Percentiles rank a stretch among this genome's conserved stretches.
Evolutionary conservation across 768 basidiomycete species (phyloP).

Genomic region (Leccinum subgranulosum): DNA sequence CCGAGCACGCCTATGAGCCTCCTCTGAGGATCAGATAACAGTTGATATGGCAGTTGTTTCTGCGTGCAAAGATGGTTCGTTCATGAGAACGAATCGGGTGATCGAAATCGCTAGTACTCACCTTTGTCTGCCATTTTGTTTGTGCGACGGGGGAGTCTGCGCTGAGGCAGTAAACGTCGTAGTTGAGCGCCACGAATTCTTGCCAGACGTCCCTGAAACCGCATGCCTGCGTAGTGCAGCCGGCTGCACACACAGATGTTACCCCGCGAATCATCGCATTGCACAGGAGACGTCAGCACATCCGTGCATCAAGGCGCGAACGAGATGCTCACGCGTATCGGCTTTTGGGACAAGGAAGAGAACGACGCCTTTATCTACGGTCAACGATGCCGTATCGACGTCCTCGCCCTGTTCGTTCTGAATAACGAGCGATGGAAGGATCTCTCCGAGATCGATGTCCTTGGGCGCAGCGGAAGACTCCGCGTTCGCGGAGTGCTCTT

Average conservation of each 20-base stretch:
- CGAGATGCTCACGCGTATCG: constrained; percentile 64
- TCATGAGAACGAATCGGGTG: too few relatives aligned
- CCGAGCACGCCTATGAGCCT: constrained; percentile 78
- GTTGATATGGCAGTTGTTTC: constrained; percentile 82
- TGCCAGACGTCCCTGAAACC: constrained; percentile 83
- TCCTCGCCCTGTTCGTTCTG: constrained; percentile 87
- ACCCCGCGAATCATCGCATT: not conserved
- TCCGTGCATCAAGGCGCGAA: not conserved
- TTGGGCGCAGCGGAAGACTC: constrained; percentile 4
- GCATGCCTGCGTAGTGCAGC: constrained; percentile 92
- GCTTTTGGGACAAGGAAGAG: constrained; percentile 84
- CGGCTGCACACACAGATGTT: constrained; percentile 44
- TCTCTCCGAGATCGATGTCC: constrained; percentile 67
- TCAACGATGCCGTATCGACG: constrained; percentile 60
- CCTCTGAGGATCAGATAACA: constrained; percentile 88
- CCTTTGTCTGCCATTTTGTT: constrained; percentile 84
- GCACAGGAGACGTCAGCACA: not conserved
- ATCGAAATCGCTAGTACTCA: too few relatives aligned
- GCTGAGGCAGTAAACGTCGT: constrained; percentile 81
- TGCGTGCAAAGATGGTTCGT: too few relatives aligned
- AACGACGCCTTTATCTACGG: constrained; percentile 70
- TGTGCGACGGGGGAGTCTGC: constrained; percentile 74
- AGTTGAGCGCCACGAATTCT: constrained; percentile 63
- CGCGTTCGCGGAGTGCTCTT: not conserved
- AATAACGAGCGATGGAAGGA: constrained; percentile 67